Evolutionary conservation across 1,284 basidiomycete genomes (phyloP).

Genomic region (Agaricales sp.): DNA sequence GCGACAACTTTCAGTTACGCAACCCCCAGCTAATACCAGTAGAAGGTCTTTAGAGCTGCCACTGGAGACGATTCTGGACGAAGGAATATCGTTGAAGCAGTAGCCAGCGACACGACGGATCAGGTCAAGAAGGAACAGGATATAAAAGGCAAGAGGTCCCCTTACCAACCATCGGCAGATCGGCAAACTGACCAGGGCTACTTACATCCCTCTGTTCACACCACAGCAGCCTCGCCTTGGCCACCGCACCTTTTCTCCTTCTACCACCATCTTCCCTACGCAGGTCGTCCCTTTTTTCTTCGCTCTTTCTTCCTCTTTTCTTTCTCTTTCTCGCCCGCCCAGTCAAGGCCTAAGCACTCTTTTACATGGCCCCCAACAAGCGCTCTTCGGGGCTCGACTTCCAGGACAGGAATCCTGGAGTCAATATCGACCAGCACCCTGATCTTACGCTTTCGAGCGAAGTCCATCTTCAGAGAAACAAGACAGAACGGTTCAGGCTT

Average conservation of each 20-base stretch:
- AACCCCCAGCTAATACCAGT: background rate
- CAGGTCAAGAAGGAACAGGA: background rate
- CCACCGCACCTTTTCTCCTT: conserved; percentile 12
- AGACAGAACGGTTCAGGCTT: conserved; percentile 64
- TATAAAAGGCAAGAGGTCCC: background rate
- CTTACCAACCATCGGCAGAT: background rate
- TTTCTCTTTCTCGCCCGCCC: conserved; percentile 22
- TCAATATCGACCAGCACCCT: conserved; percentile 41
- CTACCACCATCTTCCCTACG: conserved; percentile 24
- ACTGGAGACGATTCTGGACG: background rate
- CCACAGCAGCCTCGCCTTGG: conserved; percentile 14
- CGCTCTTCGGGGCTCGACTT: conserved; percentile 65
- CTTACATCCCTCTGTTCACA: background rate
- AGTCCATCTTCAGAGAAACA: conserved; percentile 60
- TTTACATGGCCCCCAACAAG: conserved; percentile 25
- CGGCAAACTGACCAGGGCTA: background rate
- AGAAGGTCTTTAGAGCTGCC: background rate
- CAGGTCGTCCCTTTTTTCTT: conserved; percentile 31
- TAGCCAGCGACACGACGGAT: background rate
- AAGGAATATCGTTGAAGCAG: background rate
- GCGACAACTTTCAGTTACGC: background rate
- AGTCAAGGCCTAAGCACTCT: conserved; percentile 11
- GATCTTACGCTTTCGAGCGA: conserved; percentile 27
- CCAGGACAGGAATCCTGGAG: conserved; percentile 42
- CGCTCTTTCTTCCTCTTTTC: conserved; percentile 13